A percentile compares a stretch with the other conserved stretches of the same genome.
Conservation (phyloP, 225 moss, liverwort and hornwort genomes). For the Physcomitrium patens region DNA sequence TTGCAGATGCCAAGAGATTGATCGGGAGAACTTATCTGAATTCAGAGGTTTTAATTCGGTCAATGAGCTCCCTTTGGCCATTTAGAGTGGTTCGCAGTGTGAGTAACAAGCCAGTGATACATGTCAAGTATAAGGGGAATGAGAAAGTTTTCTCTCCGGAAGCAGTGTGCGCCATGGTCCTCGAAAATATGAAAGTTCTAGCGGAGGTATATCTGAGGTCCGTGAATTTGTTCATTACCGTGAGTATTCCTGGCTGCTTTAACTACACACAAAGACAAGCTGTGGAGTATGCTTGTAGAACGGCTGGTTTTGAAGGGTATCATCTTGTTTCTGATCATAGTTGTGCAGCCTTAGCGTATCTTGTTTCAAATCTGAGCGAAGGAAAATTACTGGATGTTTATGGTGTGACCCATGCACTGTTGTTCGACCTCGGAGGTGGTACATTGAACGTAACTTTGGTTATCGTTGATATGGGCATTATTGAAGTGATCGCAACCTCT, state of each 20-base stretch:
- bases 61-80: slow-evolving; percentile 5
- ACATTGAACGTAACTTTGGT: slow-evolving; percentile 42
- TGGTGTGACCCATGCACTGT: slow-evolving; percentile 23
- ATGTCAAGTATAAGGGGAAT: slow-evolving; percentile 8
- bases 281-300: slow-evolving; percentile 65
- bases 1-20: slow-evolving; percentile 5
- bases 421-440: slow-evolving; percentile 65
- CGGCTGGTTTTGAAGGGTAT: slow-evolving; percentile 47
- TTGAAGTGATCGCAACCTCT: slow-evolving; percentile 50
- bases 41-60: neutral
- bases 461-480: neutral
- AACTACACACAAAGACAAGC: slow-evolving; percentile 53
- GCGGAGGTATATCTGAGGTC: neutral
- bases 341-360: slow-evolving; percentile 65
- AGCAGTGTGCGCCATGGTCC: slow-evolving; percentile 10
- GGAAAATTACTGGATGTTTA: neutral
- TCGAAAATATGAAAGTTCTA: neutral
- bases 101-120: slow-evolving; percentile 12
- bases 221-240: neutral
- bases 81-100: slow-evolving; percentile 9
- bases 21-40: neutral
- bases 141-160: neutral
- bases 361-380: slow-evolving; percentile 34
- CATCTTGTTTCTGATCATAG: slow-evolving; percentile 70
- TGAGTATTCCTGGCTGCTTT: slow-evolving; percentile 26